A percentile compares a stretch with the other conserved stretches of the same genome.
Evolutionary conservation across 768 basidiomycete genomes (phyloP).

Genomic region (Boletus reticuloceps): DNA sequence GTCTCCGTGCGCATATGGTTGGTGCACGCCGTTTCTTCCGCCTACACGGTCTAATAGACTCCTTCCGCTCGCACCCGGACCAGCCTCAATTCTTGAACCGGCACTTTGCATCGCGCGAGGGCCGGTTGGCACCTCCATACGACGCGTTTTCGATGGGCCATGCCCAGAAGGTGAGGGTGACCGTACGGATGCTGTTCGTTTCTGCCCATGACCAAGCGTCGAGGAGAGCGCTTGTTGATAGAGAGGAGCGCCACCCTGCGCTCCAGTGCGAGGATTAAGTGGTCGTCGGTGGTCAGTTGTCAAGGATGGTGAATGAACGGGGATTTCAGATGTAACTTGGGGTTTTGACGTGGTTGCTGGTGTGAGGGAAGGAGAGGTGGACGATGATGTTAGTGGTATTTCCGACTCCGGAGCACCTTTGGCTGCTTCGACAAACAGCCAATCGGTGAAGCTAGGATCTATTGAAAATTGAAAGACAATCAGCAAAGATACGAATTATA

Average conservation of each 20-base stretch:
- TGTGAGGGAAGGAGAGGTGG: slow-evolving; percentile 24
- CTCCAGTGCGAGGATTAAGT: slow-evolving; percentile 44
- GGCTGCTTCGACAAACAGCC: slow-evolving; percentile 80
- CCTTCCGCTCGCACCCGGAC: slow-evolving; percentile 36
- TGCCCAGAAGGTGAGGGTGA: slow-evolving; percentile 62
- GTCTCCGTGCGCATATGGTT: slow-evolving; percentile 44
- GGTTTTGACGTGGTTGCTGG: slow-evolving; percentile 25
- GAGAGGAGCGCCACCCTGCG: slow-evolving; percentile 38
- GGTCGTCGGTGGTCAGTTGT: slow-evolving; percentile 32
- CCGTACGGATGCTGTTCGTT: slow-evolving; percentile 62
- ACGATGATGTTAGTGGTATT: slow-evolving; percentile 32
- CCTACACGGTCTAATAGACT: slow-evolving; percentile 86
- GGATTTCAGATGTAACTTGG: slow-evolving; percentile 29
- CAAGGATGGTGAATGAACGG: slow-evolving; percentile 20
- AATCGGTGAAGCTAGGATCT: slow-evolving; percentile 85
- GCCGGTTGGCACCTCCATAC: slow-evolving; percentile 77
- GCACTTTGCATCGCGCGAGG: slow-evolving; percentile 73
- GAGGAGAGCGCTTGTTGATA: slow-evolving; percentile 77
- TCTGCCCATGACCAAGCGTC: slow-evolving; percentile 51
- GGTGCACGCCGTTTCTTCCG: slow-evolving; percentile 40
- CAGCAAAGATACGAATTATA: neutral
- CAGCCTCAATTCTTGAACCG: slow-evolving; percentile 15
- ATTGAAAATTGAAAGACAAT: slow-evolving; percentile 5
- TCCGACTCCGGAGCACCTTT: slow-evolving; percentile 62
- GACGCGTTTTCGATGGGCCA: slow-evolving; percentile 68